Conservation (phyloP, 2,329 filamentous ascomycete genomes). For the Trichoderma semiorbis region DNA sequence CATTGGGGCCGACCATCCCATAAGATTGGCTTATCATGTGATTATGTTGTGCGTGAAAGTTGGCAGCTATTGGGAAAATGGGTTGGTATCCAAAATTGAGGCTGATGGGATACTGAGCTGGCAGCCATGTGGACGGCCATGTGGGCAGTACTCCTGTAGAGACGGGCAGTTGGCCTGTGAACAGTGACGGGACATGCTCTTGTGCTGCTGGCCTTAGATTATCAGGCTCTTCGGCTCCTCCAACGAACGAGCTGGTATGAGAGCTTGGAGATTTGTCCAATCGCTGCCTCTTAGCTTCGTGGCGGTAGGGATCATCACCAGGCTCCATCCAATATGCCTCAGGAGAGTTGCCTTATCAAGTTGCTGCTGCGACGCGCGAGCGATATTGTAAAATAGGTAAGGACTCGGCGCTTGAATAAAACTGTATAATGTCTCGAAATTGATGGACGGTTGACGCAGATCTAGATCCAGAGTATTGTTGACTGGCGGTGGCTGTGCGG, state of each 20-base stretch:
- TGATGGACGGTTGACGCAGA: neutral
- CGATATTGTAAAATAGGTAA: neutral
- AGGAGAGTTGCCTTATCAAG: neutral
- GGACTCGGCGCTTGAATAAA: neutral
- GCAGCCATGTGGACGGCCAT: neutral
- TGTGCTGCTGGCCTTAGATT: neutral
- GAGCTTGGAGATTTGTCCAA: neutral
- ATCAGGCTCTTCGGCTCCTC: neutral
- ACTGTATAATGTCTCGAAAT: neutral
- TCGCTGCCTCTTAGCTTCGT: neutral
- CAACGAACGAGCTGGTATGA: neutral
- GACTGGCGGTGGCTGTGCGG: neutral
- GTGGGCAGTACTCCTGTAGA: neutral
- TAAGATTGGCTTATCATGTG: neutral
- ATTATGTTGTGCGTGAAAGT: neutral
- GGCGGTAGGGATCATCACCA: neutral
- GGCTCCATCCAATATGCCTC: neutral
- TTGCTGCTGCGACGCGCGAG: neutral
- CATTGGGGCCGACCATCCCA: neutral
- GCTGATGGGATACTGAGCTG: neutral
- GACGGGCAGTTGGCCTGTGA: neutral
- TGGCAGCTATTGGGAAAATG: neutral
- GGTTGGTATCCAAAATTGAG: neutral
- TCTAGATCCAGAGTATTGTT: neutral
- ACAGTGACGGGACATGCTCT: neutral